These are phyloP conservation scores for Magnusiomyces clavatus DNA, from an alignment of 1,139 yeast species.

Conservation along the genomic window DNA sequence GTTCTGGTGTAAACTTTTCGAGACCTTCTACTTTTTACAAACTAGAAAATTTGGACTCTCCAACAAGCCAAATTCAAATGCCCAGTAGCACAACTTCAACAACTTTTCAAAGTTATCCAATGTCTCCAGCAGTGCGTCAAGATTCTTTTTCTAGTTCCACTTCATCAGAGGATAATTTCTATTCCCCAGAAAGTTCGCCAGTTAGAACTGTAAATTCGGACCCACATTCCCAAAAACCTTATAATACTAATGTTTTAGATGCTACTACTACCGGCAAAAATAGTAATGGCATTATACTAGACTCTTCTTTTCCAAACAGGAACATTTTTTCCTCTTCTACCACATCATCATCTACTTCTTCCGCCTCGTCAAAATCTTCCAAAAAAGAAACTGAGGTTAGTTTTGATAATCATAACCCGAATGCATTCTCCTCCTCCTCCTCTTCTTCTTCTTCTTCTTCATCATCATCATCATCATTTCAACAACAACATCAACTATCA, in stretches of 20 bases:
- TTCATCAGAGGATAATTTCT: conserved; percentile 6
- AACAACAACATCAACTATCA: no score
- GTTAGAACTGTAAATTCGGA: not conserved
- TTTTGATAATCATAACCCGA: no score
- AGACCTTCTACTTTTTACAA: conserved; percentile 23
- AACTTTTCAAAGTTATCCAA: not conserved
- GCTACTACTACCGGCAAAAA: no score
- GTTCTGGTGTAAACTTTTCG: conserved; percentile 19
- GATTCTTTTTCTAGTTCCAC: conserved; percentile 2
- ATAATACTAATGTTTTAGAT: no score
- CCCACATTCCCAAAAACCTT: no score
- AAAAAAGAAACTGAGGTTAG: no score
- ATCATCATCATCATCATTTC: no score
- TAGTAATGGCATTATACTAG: no score
- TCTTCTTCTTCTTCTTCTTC: no score
- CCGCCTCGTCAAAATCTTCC: not conserved
- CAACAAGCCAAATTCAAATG: not conserved
- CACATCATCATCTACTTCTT: not conserved
- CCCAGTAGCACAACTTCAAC: not conserved
- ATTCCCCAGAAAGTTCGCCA: conserved; percentile 11
- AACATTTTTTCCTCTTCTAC: not conserved
- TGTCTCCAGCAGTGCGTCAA: conserved; percentile 4
- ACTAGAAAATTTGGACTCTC: conserved; percentile 10
- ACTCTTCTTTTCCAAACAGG: no score
- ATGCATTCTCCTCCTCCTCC: no score